These are phyloP conservation scores for Aspergillus ochraceoroseus DNA, from an alignment of 2,329 filamentous ascomycete species.

Conservation along the genomic window DNA sequence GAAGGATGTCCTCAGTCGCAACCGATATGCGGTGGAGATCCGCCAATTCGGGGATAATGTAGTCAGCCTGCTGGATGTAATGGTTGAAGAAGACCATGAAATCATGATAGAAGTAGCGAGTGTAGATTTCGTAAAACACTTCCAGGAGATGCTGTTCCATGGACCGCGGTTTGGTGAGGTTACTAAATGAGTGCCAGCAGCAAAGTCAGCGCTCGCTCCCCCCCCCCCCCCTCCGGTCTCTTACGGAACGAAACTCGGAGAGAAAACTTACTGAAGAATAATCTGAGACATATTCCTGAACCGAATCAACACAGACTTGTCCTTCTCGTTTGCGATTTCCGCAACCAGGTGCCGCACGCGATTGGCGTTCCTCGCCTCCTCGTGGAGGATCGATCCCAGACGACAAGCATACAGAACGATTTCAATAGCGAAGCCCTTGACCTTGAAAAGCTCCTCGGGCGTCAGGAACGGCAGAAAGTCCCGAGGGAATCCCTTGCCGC, in stretches of 20 bases:
- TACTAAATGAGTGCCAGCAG: too few relatives aligned
- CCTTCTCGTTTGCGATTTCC: constrained; percentile 8
- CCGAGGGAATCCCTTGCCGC: neutral
- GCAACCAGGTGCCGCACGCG: constrained; percentile 14
- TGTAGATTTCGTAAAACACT: constrained; percentile 25
- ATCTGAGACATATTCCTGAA: constrained; percentile 21
- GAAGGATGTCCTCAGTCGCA: constrained; percentile 20
- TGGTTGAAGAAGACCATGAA: constrained; percentile 22
- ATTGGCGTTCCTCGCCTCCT: constrained; percentile 10
- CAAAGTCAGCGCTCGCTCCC: too few relatives aligned
- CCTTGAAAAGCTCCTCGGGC: constrained; percentile 11
- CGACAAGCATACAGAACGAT: constrained; percentile 18
- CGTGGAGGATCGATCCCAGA: constrained; percentile 17
- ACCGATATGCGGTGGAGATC: constrained; percentile 1
- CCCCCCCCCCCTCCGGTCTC: too few relatives aligned
- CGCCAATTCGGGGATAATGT: neutral
- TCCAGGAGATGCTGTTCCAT: constrained; percentile 23
- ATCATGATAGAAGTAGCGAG: constrained; percentile 24
- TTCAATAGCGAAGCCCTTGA: constrained; percentile 8
- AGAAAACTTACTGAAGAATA: constrained; percentile 20
- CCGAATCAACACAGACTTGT: constrained; percentile 7
- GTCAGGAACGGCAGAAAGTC: constrained; percentile 13
- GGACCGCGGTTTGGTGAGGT: constrained; percentile 20
- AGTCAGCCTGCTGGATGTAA: constrained; percentile 11
- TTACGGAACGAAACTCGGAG: neutral